Percentiles rank a stretch among this genome's conserved stretches.
phyloP scores from a whole-genome alignment of 306 rosid genomes.

The Trifolium dubium region DNA sequence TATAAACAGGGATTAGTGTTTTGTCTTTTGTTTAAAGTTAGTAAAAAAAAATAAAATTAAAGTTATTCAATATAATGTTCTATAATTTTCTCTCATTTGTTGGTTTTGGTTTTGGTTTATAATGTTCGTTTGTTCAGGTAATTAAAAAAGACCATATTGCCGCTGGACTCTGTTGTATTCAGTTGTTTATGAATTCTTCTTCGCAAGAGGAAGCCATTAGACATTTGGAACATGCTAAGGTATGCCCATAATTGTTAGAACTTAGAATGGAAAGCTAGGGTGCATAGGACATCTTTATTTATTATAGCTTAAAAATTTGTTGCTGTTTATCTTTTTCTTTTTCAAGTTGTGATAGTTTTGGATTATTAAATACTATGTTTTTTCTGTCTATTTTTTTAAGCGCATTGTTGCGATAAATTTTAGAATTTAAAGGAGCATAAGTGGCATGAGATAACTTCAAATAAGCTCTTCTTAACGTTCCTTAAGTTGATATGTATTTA shows the following conservation, averaged over 20 bases:
- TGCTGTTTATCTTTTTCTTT: background rate
- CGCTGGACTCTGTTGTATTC: constrained; percentile 98
- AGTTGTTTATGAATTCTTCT: constrained; percentile 86
- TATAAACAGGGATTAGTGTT: no score
- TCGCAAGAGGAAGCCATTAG: constrained; percentile 91
- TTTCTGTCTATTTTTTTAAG: constrained; percentile 12
- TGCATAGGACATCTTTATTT: background rate
- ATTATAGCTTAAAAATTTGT: background rate
- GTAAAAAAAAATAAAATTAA: no score
- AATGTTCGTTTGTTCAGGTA: constrained; percentile 59
- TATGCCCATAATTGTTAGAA: constrained; percentile 43
- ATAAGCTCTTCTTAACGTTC: background rate
- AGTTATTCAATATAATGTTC: background rate
- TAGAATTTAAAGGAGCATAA: constrained; percentile 23
- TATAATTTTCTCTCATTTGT: background rate
- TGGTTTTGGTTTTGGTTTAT: constrained; percentile 24
- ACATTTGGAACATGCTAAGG: constrained; percentile 97
- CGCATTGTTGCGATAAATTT: constrained; percentile 11
- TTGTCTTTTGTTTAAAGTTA: no score
- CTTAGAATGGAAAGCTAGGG: constrained; percentile 13
- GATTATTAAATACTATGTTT: constrained; percentile 10
- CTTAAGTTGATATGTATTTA: background rate
- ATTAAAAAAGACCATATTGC: constrained; percentile 91
- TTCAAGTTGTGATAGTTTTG: constrained; percentile 5
- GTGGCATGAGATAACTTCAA: background rate